These are phyloP conservation scores for Asterophora lycoperdoides DNA, from an alignment of 768 basidiomycete genomes.

Conservation along the genomic window DNA sequence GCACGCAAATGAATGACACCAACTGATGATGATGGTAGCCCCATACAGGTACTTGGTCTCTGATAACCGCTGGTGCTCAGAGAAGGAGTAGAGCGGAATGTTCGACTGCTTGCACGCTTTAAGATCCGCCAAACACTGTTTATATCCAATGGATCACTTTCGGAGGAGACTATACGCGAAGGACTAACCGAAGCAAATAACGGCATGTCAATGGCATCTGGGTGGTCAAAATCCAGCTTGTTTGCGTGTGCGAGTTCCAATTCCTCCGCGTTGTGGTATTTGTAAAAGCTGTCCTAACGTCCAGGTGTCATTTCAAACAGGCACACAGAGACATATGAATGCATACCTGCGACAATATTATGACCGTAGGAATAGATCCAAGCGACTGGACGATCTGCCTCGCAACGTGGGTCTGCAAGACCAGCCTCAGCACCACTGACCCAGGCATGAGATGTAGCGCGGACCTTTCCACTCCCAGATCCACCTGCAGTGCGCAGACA, in stretches of 20 bases:
- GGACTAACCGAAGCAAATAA: slow-evolving; percentile 69
- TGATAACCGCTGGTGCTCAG: slow-evolving; percentile 75
- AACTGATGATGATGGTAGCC: slow-evolving; percentile 86
- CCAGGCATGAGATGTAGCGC: slow-evolving; percentile 9
- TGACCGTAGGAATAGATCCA: slow-evolving; percentile 82
- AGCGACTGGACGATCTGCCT: slow-evolving; percentile 74
- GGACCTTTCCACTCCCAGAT: slow-evolving; percentile 83
- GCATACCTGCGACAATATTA: slow-evolving; percentile 84
- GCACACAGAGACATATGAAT: not conserved
- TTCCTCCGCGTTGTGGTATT: slow-evolving; percentile 72
- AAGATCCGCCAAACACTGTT: slow-evolving; percentile 78
- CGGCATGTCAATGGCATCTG: slow-evolving; percentile 87
- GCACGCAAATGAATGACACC: slow-evolving; percentile 9
- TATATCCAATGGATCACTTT: not conserved
- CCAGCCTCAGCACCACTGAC: slow-evolving; percentile 1
- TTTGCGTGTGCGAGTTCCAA: slow-evolving; percentile 79
- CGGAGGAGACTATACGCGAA: too few species aligned
- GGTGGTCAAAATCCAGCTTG: slow-evolving; percentile 84
- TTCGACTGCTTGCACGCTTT: slow-evolving; percentile 81
- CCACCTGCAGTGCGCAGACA: slow-evolving; percentile 48
- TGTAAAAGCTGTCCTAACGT: slow-evolving; percentile 90
- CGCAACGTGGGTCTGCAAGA: slow-evolving; percentile 74
- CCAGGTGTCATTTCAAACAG: slow-evolving; percentile 2
- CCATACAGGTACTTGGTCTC: slow-evolving; percentile 90
- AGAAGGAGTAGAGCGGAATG: slow-evolving; percentile 94